Evolutionary conservation across 805 yeast genomes (phyloP).

Genomic region (Nakazawaea pomicola): DNA sequence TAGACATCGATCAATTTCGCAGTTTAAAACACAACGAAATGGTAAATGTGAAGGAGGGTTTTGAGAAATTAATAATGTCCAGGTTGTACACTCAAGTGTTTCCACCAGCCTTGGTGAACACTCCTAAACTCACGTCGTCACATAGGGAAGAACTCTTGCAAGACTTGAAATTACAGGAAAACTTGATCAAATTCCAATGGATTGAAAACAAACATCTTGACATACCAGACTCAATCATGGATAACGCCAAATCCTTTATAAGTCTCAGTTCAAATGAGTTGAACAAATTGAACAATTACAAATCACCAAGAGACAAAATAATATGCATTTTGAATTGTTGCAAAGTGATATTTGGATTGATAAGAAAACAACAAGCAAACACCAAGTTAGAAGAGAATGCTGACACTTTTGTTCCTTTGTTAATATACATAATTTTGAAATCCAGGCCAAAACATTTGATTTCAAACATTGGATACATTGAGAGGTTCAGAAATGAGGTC

Average conservation of each 20-base stretch:
- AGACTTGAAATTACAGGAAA: constrained; percentile 57
- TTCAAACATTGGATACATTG: constrained; percentile 81
- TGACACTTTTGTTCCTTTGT: constrained; percentile 86
- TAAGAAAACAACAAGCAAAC: constrained; percentile 43
- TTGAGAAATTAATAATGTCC: constrained; percentile 90
- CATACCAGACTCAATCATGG: constrained; percentile 46
- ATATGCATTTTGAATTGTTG: constrained; percentile 89
- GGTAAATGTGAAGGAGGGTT: constrained; percentile 73
- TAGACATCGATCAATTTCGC: constrained; percentile 34
- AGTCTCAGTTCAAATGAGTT: constrained; percentile 70
- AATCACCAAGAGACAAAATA: constrained; percentile 93
- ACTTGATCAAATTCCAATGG: constrained; percentile 39
- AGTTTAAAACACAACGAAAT: constrained; percentile 60
- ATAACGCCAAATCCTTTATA: constrained; percentile 48
- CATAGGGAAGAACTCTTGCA: constrained; percentile 59
- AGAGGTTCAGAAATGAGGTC: constrained; percentile 71
- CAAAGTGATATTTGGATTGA: constrained; percentile 83
- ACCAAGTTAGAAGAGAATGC: constrained; percentile 74
- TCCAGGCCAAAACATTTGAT: constrained; percentile 61
- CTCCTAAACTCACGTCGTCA: constrained; percentile 37
- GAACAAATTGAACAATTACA: constrained; percentile 69
- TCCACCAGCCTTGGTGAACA: constrained; percentile 54
- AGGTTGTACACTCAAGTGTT: constrained; percentile 73
- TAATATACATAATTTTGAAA: constrained; percentile 73
- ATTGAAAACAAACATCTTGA: constrained; percentile 74